Percentiles rank a stretch among this genome's conserved stretches.
phyloP scores from a whole-genome alignment of 1,284 basidiomycete species.

The Tylopilus sp. region DNA sequence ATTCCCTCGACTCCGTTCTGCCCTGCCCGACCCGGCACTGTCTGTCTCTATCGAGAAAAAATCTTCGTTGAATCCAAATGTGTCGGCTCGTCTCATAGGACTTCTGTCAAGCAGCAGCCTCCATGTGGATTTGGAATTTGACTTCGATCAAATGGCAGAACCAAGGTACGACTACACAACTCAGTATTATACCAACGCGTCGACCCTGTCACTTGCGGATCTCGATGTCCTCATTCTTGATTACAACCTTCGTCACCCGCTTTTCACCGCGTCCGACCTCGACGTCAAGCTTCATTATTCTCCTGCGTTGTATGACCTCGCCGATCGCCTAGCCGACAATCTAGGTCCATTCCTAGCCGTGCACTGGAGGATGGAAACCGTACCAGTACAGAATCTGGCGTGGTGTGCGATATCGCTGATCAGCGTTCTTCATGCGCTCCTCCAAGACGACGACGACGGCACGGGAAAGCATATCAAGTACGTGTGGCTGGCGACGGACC shows the following conservation, averaged over 20 bases:
- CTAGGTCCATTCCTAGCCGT: constrained; percentile 53
- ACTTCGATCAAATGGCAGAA: too few species aligned
- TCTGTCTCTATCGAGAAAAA: constrained; percentile 17
- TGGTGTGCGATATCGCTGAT: constrained; percentile 59
- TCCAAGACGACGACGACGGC: constrained; percentile 38
- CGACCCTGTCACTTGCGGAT: constrained; percentile 12
- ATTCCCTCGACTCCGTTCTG: constrained; percentile 35
- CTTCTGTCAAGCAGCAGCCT: constrained; percentile 24
- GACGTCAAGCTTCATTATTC: constrained; percentile 48
- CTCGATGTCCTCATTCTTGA: constrained; percentile 56
- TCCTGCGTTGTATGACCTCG: constrained; percentile 49
- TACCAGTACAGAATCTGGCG: constrained; percentile 31
- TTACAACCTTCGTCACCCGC: constrained; percentile 49
- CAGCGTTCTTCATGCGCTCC: constrained; percentile 49
- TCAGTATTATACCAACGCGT: constrained; percentile 25
- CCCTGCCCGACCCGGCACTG: constrained; percentile 19
- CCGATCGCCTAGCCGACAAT: constrained; percentile 42
- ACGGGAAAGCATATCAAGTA: constrained; percentile 43
- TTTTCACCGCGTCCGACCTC: constrained; percentile 40
- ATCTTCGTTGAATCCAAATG: neutral
- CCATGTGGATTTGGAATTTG: neutral
- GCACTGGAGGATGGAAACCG: constrained; percentile 63
- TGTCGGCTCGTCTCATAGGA: constrained; percentile 13
- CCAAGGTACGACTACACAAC: constrained; percentile 21
- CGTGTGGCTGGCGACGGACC: constrained; percentile 63